Evolutionary conservation across 1,284 basidiomycete species (phyloP), one percentile per base, ranked within the genome.

Genomic region (Xerocomus minutiporus): DNA sequence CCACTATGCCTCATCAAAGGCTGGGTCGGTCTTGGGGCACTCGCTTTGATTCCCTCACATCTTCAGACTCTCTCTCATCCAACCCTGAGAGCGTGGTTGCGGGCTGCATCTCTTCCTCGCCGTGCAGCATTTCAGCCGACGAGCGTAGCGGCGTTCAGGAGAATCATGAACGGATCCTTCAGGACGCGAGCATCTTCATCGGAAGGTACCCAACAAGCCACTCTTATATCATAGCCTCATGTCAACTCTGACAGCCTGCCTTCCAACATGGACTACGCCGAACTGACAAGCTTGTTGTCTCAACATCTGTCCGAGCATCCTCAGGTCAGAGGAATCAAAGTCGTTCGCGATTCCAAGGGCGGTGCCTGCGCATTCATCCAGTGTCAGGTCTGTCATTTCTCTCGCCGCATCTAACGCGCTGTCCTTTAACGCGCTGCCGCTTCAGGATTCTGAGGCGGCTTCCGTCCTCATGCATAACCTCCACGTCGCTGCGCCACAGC

Each of bases 341-440:
- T 89, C 45, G 78, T 89, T 47, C 83, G 83, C 52, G 87, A 91
- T 65, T 78, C 76, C 53, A 85, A 83, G 65, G 85, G 86, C 40
- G 82, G 86, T 26, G 79, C 83, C 35, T 89, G 88, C 62, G 88
- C 88, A 46, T 91, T 91, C 65, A 82, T 89, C 15, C 88, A 90
- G 68, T 90, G 87, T 75, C 79, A 88, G 75, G 88, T 87, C 61
- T 47, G 75, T 52, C 28, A 32, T 46, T 52, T 32, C 53, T 50
- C 49, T 32, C 44, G 29, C 15, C 7, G 26, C 20, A 12, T 11
- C 49, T 41, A 29, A 20, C 9, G 13, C 15, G 42, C 48, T 25
- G 47, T 59, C 23, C 49, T 61, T 55, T 59, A 48, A 58, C 53
- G 55, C 28, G 34, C 44, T 32, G 47, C 34, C 34, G 2, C 32